Conservation (phyloP, 2,329 filamentous ascomycete species). For the Onygenales sp. region DNA sequence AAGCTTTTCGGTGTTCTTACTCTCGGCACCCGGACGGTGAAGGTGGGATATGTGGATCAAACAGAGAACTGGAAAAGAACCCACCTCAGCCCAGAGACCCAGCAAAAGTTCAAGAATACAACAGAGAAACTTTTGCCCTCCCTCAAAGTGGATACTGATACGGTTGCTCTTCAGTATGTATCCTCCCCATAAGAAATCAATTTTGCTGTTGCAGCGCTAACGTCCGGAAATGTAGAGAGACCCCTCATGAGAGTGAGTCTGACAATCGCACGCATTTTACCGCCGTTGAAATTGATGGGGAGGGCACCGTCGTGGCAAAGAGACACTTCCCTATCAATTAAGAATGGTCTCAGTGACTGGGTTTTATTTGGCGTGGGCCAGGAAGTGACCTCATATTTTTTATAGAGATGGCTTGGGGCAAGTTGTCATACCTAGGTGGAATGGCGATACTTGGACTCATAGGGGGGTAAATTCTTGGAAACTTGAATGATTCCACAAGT, state of each 20-base stretch:
- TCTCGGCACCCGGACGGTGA: neutral
- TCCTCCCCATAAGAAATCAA: neutral
- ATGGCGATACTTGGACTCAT: no score
- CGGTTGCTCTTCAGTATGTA: neutral
- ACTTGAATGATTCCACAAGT: no score
- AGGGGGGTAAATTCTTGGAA: no score
- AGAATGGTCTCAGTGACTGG: neutral
- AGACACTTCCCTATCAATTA: neutral
- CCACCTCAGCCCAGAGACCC: neutral
- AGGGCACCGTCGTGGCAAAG: neutral
- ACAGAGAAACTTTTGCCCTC: neutral
- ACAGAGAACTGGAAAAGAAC: neutral
- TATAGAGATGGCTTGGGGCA: no score
- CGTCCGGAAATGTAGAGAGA: neutral
- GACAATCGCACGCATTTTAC: neutral
- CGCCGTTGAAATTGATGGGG: neutral
- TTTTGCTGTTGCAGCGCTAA: neutral
- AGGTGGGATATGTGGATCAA: neutral
- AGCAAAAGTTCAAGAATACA: neutral
- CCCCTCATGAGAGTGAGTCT: neutral
- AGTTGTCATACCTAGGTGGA: no score
- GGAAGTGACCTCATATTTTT: conserved; percentile 5
- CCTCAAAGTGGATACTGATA: neutral
- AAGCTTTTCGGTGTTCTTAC: neutral
- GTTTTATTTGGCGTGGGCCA: neutral